These are phyloP conservation scores for Sclerotiophoma versabilis DNA, from an alignment of 2,329 filamentous ascomycete species.

Conservation along the genomic window DNA sequence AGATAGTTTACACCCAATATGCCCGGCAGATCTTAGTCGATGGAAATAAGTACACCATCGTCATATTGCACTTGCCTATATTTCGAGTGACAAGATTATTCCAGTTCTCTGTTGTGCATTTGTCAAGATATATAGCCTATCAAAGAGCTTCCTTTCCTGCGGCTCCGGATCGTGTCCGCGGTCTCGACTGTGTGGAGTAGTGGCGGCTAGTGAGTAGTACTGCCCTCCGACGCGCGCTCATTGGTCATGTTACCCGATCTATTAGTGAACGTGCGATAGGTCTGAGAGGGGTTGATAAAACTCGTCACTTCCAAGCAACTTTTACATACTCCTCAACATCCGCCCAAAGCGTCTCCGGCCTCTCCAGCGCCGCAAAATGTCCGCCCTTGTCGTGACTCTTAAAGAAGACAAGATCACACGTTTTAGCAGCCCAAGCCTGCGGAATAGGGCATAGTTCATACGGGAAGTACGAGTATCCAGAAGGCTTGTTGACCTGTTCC, in stretches of 20 bases:
- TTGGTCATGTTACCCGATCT: neutral
- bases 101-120: neutral
- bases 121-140: constrained; percentile 11
- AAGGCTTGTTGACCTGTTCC: constrained; percentile 50
- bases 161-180: neutral
- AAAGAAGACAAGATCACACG: constrained; percentile 48
- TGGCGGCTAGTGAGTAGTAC: neutral
- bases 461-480: constrained; percentile 55
- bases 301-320: constrained; percentile 38
- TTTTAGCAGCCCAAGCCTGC: constrained; percentile 50
- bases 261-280: too few species aligned
- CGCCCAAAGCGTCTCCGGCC: constrained; percentile 49
- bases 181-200: constrained; percentile 3
- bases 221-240: neutral
- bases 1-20: neutral
- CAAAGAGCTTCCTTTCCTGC: neutral
- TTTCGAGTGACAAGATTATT: neutral
- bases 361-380: constrained; percentile 61
- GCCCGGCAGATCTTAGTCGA: neutral
- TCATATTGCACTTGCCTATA: neutral
- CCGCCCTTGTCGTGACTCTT: constrained; percentile 44
- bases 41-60: neutral
- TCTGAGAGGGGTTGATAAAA: too few species aligned
- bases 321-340: constrained; percentile 56
- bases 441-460: constrained; percentile 52